A percentile compares a stretch with the other conserved stretches of the same genome.
Conservation (phyloP, 352 stramenopile species). For the Pythium rhizo-oryzae region DNA sequence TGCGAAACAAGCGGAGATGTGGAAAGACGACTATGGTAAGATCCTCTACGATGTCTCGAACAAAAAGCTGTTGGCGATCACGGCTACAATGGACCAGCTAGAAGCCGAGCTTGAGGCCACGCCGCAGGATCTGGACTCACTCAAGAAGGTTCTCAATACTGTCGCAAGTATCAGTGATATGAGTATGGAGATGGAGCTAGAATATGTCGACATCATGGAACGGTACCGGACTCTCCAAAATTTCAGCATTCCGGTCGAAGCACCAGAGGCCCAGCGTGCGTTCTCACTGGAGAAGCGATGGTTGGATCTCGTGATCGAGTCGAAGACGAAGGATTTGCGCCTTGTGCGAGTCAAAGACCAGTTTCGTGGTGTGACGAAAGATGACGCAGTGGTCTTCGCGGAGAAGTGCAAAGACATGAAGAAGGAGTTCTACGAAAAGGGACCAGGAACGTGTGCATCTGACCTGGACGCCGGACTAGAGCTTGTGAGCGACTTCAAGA, state of each 20-base stretch:
- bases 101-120: slow-evolving; percentile 78
- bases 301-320: slow-evolving; percentile 75
- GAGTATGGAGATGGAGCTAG: slow-evolving; percentile 95
- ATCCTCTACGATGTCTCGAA: slow-evolving; percentile 90
- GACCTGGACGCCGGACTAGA: slow-evolving; percentile 91
- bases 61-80: slow-evolving; percentile 79
- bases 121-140: slow-evolving; percentile 89
- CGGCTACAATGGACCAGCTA: slow-evolving; percentile 75
- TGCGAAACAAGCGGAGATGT: slow-evolving; percentile 92
- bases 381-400: slow-evolving; percentile 89
- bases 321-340: slow-evolving; percentile 93
- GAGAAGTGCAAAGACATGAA: slow-evolving; percentile 88
- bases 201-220: slow-evolving; percentile 93
- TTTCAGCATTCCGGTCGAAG: slow-evolving; percentile 82
- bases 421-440: slow-evolving; percentile 83
- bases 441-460: slow-evolving; percentile 81
- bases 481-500: slow-evolving; percentile 86
- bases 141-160: slow-evolving; percentile 95
- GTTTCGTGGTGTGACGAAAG: slow-evolving; percentile 93
- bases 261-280: slow-evolving; percentile 61
- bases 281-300: slow-evolving; percentile 86
- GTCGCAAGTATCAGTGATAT: slow-evolving; percentile 84
- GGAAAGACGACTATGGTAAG: slow-evolving; percentile 94
- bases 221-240: slow-evolving; percentile 88
- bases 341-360: slow-evolving; percentile 95